Evolutionary conservation across 164 flowering plant genomes (phyloP), one percentile per base, ranked within the genome.

Genomic region (Saururus chinensis): DNA sequence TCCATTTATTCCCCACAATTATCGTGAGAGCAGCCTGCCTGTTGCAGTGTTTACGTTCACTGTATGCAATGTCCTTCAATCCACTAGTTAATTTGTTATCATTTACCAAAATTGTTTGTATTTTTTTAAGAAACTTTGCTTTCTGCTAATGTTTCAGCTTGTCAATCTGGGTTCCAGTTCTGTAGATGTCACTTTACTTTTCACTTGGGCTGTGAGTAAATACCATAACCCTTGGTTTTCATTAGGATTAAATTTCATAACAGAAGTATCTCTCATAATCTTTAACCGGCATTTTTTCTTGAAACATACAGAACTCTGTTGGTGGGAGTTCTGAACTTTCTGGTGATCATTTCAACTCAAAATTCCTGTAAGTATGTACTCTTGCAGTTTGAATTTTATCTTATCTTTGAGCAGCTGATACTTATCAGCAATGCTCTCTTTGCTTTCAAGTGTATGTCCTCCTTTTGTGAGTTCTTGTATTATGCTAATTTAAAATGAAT

Each of bases 1-100:
- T 57, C 99, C 99, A 48, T 53, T 93, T 69, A 93, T 93, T 67
- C 97, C 99, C 13, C 92, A 93, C 70, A 93, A 93, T 68, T 93
- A 93, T 62, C 84, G 77, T 74, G 91, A 93, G 74, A 93, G 97
- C 80, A 88, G 99, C 73, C 84, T 78, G 19, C 99, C 99, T 66
- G 96, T 87, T 4, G 76, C 96, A 60, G 99, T 79, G 56, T 90
- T 88, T 76, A 90, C 92, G 56, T 93, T 69, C 75, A 89, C 96
- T 72, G 99, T 88, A 75, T 9, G 77, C 69, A n/a, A 16, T 51
- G 42, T 53, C 21, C 24, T 0, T 22, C 25, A 62, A 25, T 10
- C n/a, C 20, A 55, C 42, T 21, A 26, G 49, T 9, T 57, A 16
- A 19, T 9, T 54, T 21, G 25, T 11, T 11, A 30, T 12, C 52